Evolutionary conservation across 768 basidiomycete genomes (phyloP).

Genomic region (Rhodotorula graminis): DNA sequence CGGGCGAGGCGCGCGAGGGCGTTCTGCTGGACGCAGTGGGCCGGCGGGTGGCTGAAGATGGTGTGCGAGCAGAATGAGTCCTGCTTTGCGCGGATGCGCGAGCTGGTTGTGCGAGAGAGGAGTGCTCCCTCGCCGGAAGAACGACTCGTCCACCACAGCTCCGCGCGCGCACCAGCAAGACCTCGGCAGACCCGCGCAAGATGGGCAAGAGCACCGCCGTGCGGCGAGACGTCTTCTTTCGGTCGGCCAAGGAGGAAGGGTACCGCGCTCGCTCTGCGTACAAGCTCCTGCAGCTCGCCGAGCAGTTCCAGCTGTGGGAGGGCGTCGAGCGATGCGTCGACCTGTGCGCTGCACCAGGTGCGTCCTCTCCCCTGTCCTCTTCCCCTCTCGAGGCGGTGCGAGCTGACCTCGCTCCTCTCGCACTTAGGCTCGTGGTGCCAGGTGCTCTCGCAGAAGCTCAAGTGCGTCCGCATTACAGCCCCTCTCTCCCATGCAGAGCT

Average conservation of each 20-base stretch:
- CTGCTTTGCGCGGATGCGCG: too few relatives aligned
- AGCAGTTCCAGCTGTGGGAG: constrained; percentile 43
- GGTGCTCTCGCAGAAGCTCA: constrained; percentile 47
- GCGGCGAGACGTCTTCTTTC: constrained; percentile 34
- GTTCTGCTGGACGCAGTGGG: too few relatives aligned
- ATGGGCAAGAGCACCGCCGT: constrained; percentile 32
- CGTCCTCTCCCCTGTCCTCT: background rate
- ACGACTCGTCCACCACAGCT: too few relatives aligned
- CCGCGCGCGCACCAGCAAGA: too few relatives aligned
- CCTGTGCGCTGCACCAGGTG: constrained; percentile 45
- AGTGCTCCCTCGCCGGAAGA: too few relatives aligned
- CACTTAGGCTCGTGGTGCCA: constrained; percentile 48
- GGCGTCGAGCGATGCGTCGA: constrained; percentile 44
- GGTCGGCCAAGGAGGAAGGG: constrained; percentile 38
- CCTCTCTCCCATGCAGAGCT: accelerated
- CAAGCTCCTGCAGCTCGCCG: constrained; percentile 46
- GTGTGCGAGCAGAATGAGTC: too few relatives aligned
- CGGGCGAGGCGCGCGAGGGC: too few relatives aligned
- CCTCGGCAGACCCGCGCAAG: too few relatives aligned
- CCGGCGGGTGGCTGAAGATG: too few relatives aligned
- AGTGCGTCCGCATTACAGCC: constrained; percentile 28
- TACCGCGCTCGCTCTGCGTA: constrained; percentile 46
- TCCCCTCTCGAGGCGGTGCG: background rate
- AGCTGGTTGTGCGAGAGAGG: too few relatives aligned
- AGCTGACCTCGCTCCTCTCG: background rate